Evolutionary conservation across 352 stramenopile genomes (phyloP), one percentile per base, ranked within the genome.

Genomic region (Plasmopara viticola): DNA sequence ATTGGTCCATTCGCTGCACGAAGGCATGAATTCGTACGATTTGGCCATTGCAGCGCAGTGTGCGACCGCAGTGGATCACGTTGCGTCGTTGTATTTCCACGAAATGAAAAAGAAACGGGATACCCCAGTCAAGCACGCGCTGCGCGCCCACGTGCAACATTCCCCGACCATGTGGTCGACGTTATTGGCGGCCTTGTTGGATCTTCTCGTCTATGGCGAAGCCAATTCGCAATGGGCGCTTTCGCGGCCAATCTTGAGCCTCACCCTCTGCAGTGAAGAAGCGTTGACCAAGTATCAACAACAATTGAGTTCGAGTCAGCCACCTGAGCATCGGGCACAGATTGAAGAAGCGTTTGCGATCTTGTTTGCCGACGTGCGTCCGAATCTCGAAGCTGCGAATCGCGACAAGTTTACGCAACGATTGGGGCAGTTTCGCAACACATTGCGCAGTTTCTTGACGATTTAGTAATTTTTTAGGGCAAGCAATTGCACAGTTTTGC

Each of bases 381-480:
- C 92, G 33, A 98, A 96, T 59, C 70, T 99, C 30, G 96, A 99
- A 66, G 93, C 89, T 54, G 77, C 94, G 13, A 99, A 99, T 68
- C 86, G 96, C 44, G 96, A 99, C 83, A 91, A 96, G 60, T 99
- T 99, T 59, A 98, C 95, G 25, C 95, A 99, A 68, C 97, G 94
- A 51, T 74, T 99, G 15, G 97, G 94, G 14, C 86, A 96, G 47
- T 99, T 99, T 72, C 91, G 96, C 42, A 94, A 98, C 49, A 87
- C 93, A 18, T 79, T 97, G 47, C 82, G 94, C 49, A 67, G 86
- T 43, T 98, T 99, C 66, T 75, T 99, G 31, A 98, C 95, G 20
- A 76, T 90, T 56, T 74, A 90, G 61, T 84, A 81, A 68, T 58
- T n/a, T n/a, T n/a, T 62, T 53, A 54, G 44, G 40, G 53, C 14